These are phyloP conservation scores for Paramecium sonneborni DNA, from an alignment of 73 alveolate species.

Conservation along the genomic window DNA sequence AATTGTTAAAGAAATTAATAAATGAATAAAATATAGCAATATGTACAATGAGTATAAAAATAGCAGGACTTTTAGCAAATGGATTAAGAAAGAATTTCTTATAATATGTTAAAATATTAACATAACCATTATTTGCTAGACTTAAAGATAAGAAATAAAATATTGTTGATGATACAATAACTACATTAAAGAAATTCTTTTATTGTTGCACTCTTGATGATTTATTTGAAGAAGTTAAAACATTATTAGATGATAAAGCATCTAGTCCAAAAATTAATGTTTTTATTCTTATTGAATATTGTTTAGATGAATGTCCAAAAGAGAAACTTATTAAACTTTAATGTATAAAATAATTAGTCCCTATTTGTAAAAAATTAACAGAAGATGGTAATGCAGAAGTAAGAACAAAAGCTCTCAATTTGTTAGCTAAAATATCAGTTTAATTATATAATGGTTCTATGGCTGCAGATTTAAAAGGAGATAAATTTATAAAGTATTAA, in stretches of 20 bases:
- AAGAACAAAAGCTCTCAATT: not conserved
- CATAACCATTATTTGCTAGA: not conserved
- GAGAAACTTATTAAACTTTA: not conserved
- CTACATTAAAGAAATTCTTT: not conserved
- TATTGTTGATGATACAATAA: not conserved
- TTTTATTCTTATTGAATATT: not conserved
- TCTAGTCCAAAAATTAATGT: not conserved
- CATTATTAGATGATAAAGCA: constrained; percentile 18
- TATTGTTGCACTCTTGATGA: constrained; percentile 9
- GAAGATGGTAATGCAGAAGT: constrained; percentile 39
- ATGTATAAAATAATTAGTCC: not conserved
- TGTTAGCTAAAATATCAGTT: constrained; percentile 11
- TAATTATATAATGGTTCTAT: not conserved
- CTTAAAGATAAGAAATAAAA: constrained; percentile 22
- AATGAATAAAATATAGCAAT: not conserved
- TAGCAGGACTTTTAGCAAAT: not conserved
- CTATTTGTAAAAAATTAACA: not conserved
- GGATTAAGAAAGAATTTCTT: not conserved
- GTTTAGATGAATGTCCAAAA: not conserved
- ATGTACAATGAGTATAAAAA: not conserved
- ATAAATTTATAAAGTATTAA: constrained; percentile 8
- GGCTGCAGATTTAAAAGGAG: constrained; percentile 17
- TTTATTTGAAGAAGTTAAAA: not conserved
- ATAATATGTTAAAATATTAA: not conserved
- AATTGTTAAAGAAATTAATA: not conserved